Base-by-base conservation (phyloP, 1,139 yeast genomes). In the Suhomyces anneliseae region DNA sequence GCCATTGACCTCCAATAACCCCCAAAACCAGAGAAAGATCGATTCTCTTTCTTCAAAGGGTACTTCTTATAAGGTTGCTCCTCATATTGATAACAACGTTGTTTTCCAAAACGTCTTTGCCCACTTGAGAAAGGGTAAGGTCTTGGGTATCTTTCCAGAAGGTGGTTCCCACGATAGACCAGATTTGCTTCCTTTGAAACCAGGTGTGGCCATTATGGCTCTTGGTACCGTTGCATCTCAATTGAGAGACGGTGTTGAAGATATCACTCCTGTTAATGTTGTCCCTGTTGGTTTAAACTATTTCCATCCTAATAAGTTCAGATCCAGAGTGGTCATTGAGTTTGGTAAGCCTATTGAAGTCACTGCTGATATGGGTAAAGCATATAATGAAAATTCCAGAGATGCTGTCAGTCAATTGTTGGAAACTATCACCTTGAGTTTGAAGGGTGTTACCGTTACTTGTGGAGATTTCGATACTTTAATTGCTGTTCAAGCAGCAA, bases 151-250 rank as follows among this genome's bases (percentile, higher is more conserved):
- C 42, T 86, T 85, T 55, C 90, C 92, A 1, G 93, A 77, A 68
- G 71, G 98, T 44, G 98, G 98, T 0, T 88, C 96, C 14, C 99
- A 93, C 59, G 99, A 93, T 64, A 77, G 98, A 52, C 85, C 98
- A 0, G 96, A 90, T 54, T 68, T 93, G 54, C 72, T 93, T 46
- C 98, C 98, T 0, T 72, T 93, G 59, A 93, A 93, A 61, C 97
- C 98, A 0, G 99, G 99, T 48, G 98, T 93, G 14, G 98, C 97
- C 2, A 86, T 93, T 44, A 93, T 93, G 98, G 98, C 98, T 0
- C 72, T 93, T 19, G 98, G 98, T 15, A 95, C 98, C 0, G 79
- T 89, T 49, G 59, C 55, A 1, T 46, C 53, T 11, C 55, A 55
- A 48, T 40, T 57, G 36, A 54, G 57, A 33, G 54, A 60, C 6